Evolutionary conservation across 2,329 filamentous ascomycete genomes (phyloP), one percentile per base, ranked within the genome.

Genomic region (Fusarium longipes): DNA sequence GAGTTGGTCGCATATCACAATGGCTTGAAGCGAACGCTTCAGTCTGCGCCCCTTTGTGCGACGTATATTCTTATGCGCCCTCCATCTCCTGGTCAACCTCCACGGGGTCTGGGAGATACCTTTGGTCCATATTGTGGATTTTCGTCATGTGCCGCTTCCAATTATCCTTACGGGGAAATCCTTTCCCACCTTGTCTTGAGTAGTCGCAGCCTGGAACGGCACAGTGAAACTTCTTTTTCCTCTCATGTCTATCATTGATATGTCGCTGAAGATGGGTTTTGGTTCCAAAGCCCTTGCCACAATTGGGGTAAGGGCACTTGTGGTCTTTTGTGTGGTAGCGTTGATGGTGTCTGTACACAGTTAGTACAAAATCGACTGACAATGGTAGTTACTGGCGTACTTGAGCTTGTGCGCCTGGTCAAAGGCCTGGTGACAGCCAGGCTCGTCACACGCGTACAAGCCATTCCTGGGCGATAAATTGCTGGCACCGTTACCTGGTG

Each of bases 141-240:
- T 87, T 88, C 33, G 82, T 78, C 85, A 89, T 88, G 71, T 89
- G 86, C 56, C 86, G 78, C 68, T 86, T 83, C 86, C 86, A 88
- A 74, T 89, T 88, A 70, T 88, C 86, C 71, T 88, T 89, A 52
- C 86, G 78, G 1, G 86, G 85, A 66, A 89, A 89, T 0, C 83
- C 84, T 64, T 86, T 87, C 54, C 86, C 84, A 10, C 86, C 86
- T 17, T 78, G 73, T 56, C 80, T 82, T n/a, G 85, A 87, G 71
- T 86, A 88, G 7, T 83, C 80, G 68, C 86, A 89, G 8, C 81
- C 81, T 3, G 78, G 79, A 6, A 86, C 80, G 1, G 81, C 84
- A 68, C 86, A 89, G 72, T 88, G 85, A 56, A 85, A 88, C 59
- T 86, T 86, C 73, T 84, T 85, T 60, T 83, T 85, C 77, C 87